Base-by-base conservation (phyloP, 352 stramenopile genomes). In the Phytopythium oedochilum region DNA sequence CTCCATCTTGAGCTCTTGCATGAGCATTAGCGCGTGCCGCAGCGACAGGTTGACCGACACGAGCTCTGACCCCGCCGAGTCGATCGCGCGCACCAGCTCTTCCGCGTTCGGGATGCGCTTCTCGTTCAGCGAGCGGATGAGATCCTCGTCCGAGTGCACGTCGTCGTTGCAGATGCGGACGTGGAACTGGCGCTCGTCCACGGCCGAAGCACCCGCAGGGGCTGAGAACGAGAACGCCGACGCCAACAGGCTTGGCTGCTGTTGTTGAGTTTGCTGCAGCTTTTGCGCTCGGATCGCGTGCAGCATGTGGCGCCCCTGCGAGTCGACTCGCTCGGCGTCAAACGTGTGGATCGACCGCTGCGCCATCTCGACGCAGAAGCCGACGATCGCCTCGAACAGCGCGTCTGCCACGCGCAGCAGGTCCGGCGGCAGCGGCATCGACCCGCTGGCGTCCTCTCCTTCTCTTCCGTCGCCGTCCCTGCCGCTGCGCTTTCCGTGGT, bases 91-190 rank as follows among this genome's bases (percentile, higher is more conserved):
- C 22, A 89, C 82, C 23, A 94, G 72, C 28, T 82, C 66, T 14
- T 81, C 66, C 0, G 84, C 76, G 8, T 69, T 70, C 0, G 66
- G 55, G 36, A 94, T 90, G 43, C 75, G 50, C 55, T 96, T 91
- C 45, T 86, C 62, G 6, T 66, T 77, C n/a, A 99, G 61, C 5
- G 94, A 97, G 5, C 73, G 74, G 62, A 98, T 96, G 14, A 99
- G 86, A 59, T 99, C 94, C 47, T 99, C 93, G 60, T 98, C 98
- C 4, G 96, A 98, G 65, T 99, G 97, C 4, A 99, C 92, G 58
- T 99, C 97, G 64, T 99, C 96, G 70, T 99, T 99, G 74, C 98
- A 97, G 39, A 99, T 87, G 9, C 95, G 70, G 23, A 98, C 75
- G 51, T 96, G 87, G 38, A 98, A 86, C 10, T 71, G 61, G n/a